These are phyloP conservation scores for Picea glauca DNA, from an alignment of 75 land plant genomes.

Conservation along the genomic window DNA sequence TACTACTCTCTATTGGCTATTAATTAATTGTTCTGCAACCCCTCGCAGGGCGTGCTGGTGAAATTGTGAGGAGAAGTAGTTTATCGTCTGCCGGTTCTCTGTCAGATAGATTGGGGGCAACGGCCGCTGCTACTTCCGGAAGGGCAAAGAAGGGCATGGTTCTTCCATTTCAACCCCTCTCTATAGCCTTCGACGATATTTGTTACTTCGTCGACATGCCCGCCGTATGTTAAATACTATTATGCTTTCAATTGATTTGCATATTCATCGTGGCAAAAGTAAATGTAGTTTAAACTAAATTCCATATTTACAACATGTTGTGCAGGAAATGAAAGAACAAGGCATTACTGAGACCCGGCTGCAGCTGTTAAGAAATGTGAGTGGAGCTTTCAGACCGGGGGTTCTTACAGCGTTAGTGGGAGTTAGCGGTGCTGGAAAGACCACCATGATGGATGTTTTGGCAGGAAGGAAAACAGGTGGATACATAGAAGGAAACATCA, in stretches of 20 bases:
- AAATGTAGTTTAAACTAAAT: too few relatives aligned
- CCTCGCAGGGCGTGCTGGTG: too few relatives aligned
- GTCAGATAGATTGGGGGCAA: neutral
- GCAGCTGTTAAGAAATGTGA: constrained; percentile 58
- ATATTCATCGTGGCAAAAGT: too few relatives aligned
- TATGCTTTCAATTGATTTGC: too few relatives aligned
- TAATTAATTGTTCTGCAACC: too few relatives aligned
- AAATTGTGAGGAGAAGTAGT: too few relatives aligned
- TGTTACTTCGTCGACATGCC: constrained; percentile 89
- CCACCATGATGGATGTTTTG: constrained; percentile 81
- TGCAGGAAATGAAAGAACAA: constrained; percentile 73
- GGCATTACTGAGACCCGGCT: constrained; percentile 50
- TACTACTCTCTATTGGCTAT: too few relatives aligned
- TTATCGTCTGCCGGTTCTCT: too few relatives aligned
- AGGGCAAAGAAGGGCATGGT: constrained; percentile 60
- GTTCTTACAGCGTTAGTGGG: constrained; percentile 82
- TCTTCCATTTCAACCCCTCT: constrained; percentile 71
- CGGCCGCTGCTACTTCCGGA: neutral
- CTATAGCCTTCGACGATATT: constrained; percentile 72
- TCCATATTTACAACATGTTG: too few relatives aligned
- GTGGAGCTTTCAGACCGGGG: constrained; percentile 76
- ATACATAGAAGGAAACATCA: constrained; percentile 60
- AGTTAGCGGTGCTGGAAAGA: constrained; percentile 85
- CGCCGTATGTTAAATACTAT: constrained; percentile 28
- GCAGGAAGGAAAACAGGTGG: constrained; percentile 90